Base-by-base conservation (phyloP, 2,329 filamentous ascomycete genomes). In the Fusarium heterosporum region DNA sequence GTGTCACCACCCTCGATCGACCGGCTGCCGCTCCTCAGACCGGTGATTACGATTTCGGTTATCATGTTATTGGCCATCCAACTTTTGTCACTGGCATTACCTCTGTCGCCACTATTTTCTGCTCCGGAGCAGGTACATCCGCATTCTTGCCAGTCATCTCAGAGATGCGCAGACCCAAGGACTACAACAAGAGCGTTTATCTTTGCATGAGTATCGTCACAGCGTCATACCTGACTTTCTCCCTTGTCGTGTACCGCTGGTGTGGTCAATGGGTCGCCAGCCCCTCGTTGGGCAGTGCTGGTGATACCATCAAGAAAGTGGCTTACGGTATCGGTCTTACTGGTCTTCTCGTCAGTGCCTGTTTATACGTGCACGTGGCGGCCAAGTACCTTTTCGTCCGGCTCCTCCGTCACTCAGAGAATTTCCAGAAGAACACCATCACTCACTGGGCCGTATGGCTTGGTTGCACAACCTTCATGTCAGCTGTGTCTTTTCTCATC, bases 21-120 rank as follows among this genome's bases (percentile, higher is more conserved):
- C 86, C 86, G 11, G 85, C 86, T 2, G 82, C 84, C 2, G 86
- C 86, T 2, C 86, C 86, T 4, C 79, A 81, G 57, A 81, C 80
- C 0, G 86, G 87, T 0, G 76, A 80, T 25, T 89, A 79, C 66
- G 84, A 88, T 0, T 78, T 88, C 1, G 86, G 85, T 16, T 89
- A 81, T 69, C 74, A 78, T 28, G 80, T 79, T 6, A 81, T 88
- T 45, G 81, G 78, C 1, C 74, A 83, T 61, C 85, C 86, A 0
- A 81, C 78, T 16, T 89, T 89, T 69, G 81, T 81, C 0, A 81
- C 79, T 0, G 87, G 85, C 2, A 86, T 88, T 61, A 81, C 81
- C 0, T 84, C 84, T 46, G 51, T 56, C 3, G 53, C 60, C 6
- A 56, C 57, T 11, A 63, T 63, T n/a, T 87, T 88, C 70, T 82